Evolutionary conservation across 352 stramenopile genomes (phyloP), one percentile per base, ranked within the genome.

Genomic region (Phytophthora cryptogea): DNA sequence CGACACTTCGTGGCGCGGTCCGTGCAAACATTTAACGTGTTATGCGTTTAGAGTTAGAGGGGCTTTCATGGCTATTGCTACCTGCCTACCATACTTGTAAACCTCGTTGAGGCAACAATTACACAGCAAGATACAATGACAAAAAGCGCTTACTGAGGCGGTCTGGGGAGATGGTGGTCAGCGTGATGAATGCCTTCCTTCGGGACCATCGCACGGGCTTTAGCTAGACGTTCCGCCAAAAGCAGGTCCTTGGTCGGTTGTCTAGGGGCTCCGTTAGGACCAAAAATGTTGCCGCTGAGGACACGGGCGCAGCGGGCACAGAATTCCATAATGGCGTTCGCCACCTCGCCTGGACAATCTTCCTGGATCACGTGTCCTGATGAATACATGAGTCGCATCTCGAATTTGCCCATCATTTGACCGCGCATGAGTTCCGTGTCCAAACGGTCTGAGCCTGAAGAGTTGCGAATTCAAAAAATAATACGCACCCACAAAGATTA

Each of bases 321-420:
- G 35, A 95, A 92, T 20, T 94, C 79, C 10, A 69, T 59, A 49
- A 94, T 75, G 14, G 79, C 73, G n/a, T 76, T 72, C 14, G 81
- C 79, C 40, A 90, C 66, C 57, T 93, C 81, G 17, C 89, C 75
- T 2, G 86, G 86, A 48, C 81, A 92, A 54, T 96, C 84, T 67
- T 96, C 87, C 65, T 96, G 87, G 50, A 96, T 94, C 43, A 84
- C 83, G 51, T 96, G 87, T n/a, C 87, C 88, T n/a, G 80, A 83
- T 42, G 84, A 89, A 57, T 95, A 94, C 54, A 95, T 82, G 31
- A 95, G 62, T 23, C 83, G 72, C 46, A 96, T 77, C 61, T 96
- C 86, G 36, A 96, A 96, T 60, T 96, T 96, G 32, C 89, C 88
- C 82, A 95, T 92, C 89, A 96, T 96, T 63, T 96, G 89, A 6